Percentiles rank a stretch among this genome's conserved stretches.
Conservation (phyloP, 345 rosid genomes). For the Pistacia vera region DNA sequence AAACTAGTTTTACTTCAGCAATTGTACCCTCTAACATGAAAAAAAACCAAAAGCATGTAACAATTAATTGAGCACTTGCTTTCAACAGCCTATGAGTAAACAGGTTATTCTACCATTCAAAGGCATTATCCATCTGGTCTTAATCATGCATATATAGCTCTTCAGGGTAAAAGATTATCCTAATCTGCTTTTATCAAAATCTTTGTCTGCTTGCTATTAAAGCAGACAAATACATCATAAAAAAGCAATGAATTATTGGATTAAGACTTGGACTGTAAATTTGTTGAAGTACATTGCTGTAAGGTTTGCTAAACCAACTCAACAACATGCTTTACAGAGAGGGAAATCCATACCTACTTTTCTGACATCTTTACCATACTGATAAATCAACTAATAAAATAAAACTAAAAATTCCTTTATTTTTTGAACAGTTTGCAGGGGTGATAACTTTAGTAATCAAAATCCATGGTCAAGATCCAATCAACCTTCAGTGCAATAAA, state of each 20-base stretch:
- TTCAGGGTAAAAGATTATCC: background rate
- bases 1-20: background rate
- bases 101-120: background rate
- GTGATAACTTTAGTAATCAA: background rate
- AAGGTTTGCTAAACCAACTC: background rate
- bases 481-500: background rate
- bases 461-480: background rate
- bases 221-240: background rate
- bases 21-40: background rate
- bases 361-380: background rate
- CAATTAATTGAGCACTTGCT: background rate
- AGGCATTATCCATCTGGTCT: conserved; percentile 2
- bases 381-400: background rate
- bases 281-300: background rate
- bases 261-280: background rate
- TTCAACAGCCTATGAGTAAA: background rate
- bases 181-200: background rate
- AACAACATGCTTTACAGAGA: background rate
- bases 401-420: background rate
- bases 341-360: background rate
- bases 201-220: background rate
- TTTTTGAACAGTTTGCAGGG: background rate
- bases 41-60: background rate
- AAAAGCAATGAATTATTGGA: background rate
- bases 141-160: conserved; percentile 1